phyloP scores from a whole-genome alignment of 2,329 filamentous ascomycete genomes.

The Arthrobotrys entomopaga region DNA sequence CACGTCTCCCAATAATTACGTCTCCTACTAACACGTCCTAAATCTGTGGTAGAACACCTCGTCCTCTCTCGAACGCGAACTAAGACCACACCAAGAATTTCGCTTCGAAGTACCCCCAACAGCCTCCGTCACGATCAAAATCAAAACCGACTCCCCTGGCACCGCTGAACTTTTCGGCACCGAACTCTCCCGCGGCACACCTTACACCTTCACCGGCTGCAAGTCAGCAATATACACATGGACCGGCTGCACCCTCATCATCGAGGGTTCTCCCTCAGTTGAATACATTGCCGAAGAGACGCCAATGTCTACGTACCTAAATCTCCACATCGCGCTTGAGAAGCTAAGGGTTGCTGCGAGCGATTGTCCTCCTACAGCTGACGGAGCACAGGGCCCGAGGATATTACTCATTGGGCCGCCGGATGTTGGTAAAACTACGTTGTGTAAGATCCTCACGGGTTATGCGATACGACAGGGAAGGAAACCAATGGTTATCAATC shows the following conservation, averaged over 20 bases:
- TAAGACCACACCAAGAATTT: conserved; percentile 52
- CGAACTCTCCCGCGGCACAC: conserved; percentile 82
- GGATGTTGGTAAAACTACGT: conserved; percentile 82
- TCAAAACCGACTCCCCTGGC: conserved; percentile 64
- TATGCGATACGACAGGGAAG: conserved; percentile 79
- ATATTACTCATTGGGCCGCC: conserved; percentile 83
- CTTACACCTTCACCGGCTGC: conserved; percentile 81
- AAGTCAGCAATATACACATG: conserved; percentile 92
- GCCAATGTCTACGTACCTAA: conserved; percentile 80
- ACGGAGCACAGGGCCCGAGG: conserved; percentile 73
- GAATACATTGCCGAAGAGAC: conserved; percentile 77
- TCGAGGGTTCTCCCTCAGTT: conserved; percentile 71
- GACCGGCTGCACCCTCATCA: conserved; percentile 86
- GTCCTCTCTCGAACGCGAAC: conserved; percentile 33
- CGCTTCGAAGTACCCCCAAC: conserved; percentile 46
- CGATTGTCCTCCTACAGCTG: conserved; percentile 40
- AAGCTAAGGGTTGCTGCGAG: conserved; percentile 72
- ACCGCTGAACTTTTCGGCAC: conserved; percentile 94
- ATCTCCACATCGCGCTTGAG: conserved; percentile 87
- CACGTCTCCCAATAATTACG: background rate
- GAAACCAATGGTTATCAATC: conserved; percentile 83
- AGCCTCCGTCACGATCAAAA: conserved; percentile 33
- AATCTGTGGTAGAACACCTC: conserved; percentile 13
- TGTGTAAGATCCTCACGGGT: conserved; percentile 79
- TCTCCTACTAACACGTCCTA: background rate